Conservation (phyloP, 2,329 filamentous ascomycete species). For the Macrophomina pseudophaseolina region DNA sequence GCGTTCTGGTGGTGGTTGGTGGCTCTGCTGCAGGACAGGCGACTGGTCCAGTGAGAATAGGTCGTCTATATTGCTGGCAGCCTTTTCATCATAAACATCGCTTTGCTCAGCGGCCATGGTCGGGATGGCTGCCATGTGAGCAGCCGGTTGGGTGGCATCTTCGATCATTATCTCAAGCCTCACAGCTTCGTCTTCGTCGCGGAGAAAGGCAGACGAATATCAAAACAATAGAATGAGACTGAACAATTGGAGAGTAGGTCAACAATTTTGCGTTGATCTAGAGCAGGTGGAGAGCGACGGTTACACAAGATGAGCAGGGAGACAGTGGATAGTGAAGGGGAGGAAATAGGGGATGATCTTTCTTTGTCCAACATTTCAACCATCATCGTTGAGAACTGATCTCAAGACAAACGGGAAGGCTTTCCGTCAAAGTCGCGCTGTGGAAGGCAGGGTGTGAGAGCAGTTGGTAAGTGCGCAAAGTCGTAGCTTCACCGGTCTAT, state of each 20-base stretch:
- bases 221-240: neutral
- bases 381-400: neutral
- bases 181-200: too few species aligned
- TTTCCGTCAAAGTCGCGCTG: neutral
- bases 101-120: neutral
- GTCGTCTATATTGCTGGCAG: neutral
- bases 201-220: neutral
- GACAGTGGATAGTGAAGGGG: neutral
- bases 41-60: neutral
- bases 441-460: neutral
- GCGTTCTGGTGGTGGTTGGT: neutral
- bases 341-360: constrained; percentile 2
- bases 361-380: neutral
- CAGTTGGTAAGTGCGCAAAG: neutral
- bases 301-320: neutral
- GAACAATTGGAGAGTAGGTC: neutral
- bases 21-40: neutral
- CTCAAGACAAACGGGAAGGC: neutral
- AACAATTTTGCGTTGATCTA: too few species aligned
- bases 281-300: too few species aligned
- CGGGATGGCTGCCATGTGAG: constrained; percentile 2
- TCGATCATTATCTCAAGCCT: neutral
- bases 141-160: neutral
- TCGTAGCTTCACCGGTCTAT: neutral
- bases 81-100: neutral